phyloP scores from a whole-genome alignment of 768 basidiomycete species.

The Tulasnella sp. region DNA sequence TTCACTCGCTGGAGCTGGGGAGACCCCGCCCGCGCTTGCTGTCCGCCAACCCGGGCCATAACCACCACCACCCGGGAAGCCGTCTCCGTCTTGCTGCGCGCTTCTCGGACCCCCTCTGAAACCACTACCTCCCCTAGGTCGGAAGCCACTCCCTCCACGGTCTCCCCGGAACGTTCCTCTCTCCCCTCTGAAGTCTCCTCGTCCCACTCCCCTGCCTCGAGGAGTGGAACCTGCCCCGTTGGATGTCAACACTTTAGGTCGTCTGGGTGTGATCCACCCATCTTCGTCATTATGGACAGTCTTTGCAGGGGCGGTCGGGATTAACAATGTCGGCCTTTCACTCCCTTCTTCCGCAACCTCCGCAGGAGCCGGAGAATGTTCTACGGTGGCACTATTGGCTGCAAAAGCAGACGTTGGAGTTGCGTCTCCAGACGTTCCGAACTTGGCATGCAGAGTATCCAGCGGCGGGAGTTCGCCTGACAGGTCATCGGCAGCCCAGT shows the following conservation, averaged over 20 bases:
- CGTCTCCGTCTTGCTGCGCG: constrained; percentile 38
- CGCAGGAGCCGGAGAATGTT: constrained; percentile 21
- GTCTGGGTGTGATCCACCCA: constrained; percentile 17
- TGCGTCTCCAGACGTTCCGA: constrained; percentile 60
- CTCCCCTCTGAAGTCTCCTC: constrained; percentile 30
- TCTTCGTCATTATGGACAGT: constrained; percentile 7
- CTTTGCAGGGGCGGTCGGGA: constrained; percentile 11
- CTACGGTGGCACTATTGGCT: constrained; percentile 25
- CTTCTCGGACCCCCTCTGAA: constrained; percentile 26
- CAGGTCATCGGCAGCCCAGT: constrained; percentile 79
- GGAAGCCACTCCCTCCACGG: constrained; percentile 25
- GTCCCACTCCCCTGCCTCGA: constrained; percentile 30
- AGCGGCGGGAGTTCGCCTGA: constrained; percentile 68
- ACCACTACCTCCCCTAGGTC: constrained; percentile 21
- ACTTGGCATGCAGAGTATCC: constrained; percentile 59
- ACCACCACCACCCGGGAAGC: constrained; percentile 35
- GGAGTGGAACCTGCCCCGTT: constrained; percentile 36
- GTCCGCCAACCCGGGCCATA: not conserved
- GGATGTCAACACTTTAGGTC: constrained; percentile 21
- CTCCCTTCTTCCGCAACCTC: constrained; percentile 13
- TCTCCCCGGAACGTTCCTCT: constrained; percentile 29
- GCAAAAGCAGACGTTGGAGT: constrained; percentile 38
- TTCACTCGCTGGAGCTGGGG: not conserved
- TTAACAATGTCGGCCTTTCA: not conserved
- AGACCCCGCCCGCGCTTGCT: not conserved